Percentiles rank a stretch among this genome's conserved stretches.
phyloP scores from a whole-genome alignment of 306 rosid species.

The Prunus mira region DNA sequence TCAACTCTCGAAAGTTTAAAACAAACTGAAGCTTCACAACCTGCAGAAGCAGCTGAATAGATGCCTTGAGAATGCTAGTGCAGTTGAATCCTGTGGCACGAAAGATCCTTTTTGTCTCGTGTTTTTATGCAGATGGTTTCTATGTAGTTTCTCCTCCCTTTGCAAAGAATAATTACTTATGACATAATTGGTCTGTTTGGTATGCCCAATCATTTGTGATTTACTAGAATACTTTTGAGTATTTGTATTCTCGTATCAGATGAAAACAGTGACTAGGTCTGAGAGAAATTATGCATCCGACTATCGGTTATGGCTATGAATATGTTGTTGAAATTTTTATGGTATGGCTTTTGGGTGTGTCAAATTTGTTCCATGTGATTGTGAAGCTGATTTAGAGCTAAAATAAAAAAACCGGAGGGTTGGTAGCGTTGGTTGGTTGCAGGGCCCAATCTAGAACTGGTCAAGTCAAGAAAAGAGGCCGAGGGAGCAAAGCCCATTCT shows the following conservation, averaged over 20 bases:
- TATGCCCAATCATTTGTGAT: not conserved
- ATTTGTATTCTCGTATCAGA: conserved; percentile 2
- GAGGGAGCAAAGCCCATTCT: no score
- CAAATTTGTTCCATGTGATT: not conserved
- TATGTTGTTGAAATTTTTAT: no score
- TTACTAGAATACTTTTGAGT: not conserved
- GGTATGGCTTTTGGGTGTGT: not conserved
- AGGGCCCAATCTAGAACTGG: no score
- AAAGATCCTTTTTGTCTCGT: conserved; percentile 15
- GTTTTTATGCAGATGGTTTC: conserved; percentile 9
- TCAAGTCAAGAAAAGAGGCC: no score
- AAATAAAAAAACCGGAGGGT: no score
- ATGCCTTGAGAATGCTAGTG: conserved; percentile 4
- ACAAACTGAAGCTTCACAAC: conserved; percentile 51
- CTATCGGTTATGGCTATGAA: not conserved
- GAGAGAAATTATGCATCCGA: not conserved
- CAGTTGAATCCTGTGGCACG: conserved; percentile 22
- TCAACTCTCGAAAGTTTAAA: conserved; percentile 71
- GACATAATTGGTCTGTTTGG: not conserved
- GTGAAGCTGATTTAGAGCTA: no score
- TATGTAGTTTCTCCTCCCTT: conserved; percentile 20
- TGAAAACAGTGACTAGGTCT: not conserved
- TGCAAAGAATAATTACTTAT: conserved; percentile 35
- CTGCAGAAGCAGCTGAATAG: conserved; percentile 55
- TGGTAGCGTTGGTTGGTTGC: no score